Conservation (phyloP, 2,329 filamentous ascomycete genomes). For the Neonectria ditissima region DNA sequence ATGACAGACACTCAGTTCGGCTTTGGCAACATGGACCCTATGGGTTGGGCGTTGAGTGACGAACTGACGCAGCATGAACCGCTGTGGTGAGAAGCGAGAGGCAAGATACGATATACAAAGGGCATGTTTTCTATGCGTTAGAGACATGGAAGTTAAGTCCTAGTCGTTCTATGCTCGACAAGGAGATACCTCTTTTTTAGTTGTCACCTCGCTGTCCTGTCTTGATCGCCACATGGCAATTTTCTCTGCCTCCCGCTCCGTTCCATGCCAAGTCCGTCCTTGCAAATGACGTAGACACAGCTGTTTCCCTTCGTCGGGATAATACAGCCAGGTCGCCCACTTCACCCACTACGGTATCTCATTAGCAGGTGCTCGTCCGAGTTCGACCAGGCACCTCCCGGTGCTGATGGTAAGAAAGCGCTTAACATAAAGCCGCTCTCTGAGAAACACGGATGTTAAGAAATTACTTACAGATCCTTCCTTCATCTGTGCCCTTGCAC, state of each 20-base stretch:
- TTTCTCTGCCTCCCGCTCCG: constrained; percentile 31
- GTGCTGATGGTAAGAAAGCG: neutral
- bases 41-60: constrained; percentile 8
- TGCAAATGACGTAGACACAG: constrained; percentile 64
- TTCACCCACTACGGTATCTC: constrained; percentile 53
- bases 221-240: constrained; percentile 32
- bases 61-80: neutral
- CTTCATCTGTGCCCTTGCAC: constrained; percentile 68
- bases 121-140: neutral
- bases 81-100: constrained; percentile 2
- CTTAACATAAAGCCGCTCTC: neutral
- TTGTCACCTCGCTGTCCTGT: neutral
- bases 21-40: constrained; percentile 10
- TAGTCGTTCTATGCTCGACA: neutral
- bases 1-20: constrained; percentile 15
- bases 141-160: too few relatives aligned
- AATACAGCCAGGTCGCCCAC: constrained; percentile 69
- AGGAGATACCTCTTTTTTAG: neutral
- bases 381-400: neutral
- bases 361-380: neutral
- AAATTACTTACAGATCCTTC: constrained; percentile 50
- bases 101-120: neutral
- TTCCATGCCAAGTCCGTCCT: constrained; percentile 63
- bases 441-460: neutral
- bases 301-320: constrained; percentile 58